These are phyloP conservation scores for Tuber indicum DNA, from an alignment of 495 filamentous ascomycete genomes.

Conservation along the genomic window DNA sequence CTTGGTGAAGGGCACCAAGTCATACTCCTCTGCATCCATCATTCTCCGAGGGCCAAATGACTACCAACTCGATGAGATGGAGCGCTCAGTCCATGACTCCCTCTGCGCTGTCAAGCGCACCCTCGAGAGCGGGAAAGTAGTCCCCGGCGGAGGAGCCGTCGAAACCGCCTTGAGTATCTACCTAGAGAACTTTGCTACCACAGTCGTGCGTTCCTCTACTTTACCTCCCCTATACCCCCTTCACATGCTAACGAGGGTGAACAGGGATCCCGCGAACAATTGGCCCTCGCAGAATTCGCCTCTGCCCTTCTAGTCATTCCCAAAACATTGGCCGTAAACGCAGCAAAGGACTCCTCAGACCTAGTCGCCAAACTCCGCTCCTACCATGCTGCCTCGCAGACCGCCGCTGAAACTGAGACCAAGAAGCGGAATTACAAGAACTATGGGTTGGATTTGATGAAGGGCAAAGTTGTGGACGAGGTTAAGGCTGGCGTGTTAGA, in stretches of 20 bases:
- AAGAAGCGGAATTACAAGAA: constrained; percentile 97
- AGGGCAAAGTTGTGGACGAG: constrained; percentile 85
- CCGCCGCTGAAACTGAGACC: constrained; percentile 70
- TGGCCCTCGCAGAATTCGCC: constrained; percentile 96
- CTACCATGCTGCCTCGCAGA: constrained; percentile 88
- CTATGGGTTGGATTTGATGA: constrained; percentile 86
- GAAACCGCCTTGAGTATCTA: constrained; percentile 99
- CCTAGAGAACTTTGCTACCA: constrained; percentile 98
- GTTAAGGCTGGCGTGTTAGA: constrained; percentile 93
- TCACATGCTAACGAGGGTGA: constrained; percentile 3
- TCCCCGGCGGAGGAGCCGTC: constrained; percentile 91
- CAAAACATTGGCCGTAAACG: constrained; percentile 94
- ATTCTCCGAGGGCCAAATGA: constrained; percentile 95
- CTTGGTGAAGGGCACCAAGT: constrained; percentile 89
- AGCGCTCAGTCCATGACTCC: constrained; percentile 94
- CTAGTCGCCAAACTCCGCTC: constrained; percentile 92
- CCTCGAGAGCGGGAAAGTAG: constrained; percentile 91
- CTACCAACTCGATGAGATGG: constrained; percentile 97
- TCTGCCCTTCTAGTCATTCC: constrained; percentile 89
- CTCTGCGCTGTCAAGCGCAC: constrained; percentile 95
- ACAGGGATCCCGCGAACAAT: constrained; percentile 87
- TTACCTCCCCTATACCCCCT: not conserved
- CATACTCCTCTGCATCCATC: constrained; percentile 87
- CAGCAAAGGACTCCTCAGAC: constrained; percentile 90
- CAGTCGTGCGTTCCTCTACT: constrained; percentile 58